These are phyloP conservation scores for Diaporthe vaccinii DNA, from an alignment of 2,329 filamentous ascomycete species.

Conservation along the genomic window DNA sequence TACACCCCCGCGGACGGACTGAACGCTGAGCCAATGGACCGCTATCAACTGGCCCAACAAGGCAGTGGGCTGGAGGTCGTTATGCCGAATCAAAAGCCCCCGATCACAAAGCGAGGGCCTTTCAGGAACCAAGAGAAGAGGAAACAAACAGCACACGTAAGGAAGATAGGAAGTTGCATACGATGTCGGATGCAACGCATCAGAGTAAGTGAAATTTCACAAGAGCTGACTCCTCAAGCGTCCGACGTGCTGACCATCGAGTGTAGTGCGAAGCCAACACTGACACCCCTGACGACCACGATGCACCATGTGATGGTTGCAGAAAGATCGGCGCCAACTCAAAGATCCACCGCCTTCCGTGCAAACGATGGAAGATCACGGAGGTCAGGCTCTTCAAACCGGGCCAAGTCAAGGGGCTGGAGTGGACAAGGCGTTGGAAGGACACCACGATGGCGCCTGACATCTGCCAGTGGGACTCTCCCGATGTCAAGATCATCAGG, in stretches of 20 bases:
- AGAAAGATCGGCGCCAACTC: conserved; percentile 60
- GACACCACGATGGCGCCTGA: conserved; percentile 65
- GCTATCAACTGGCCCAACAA: conserved; percentile 36
- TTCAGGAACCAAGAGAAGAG: conserved; percentile 67
- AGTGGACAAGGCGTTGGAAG: conserved; percentile 72
- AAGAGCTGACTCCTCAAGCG: not conserved
- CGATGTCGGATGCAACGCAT: conserved; percentile 74
- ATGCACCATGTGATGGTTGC: conserved; percentile 67
- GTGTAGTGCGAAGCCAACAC: conserved; percentile 67
- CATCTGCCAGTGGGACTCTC: conserved; percentile 68
- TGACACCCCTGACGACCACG: conserved; percentile 52
- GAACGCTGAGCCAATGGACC: conserved; percentile 27
- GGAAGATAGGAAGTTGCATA: conserved; percentile 71
- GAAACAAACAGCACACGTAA: conserved; percentile 68
- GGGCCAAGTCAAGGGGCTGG: conserved; percentile 68
- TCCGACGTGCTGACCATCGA: conserved; percentile 15
- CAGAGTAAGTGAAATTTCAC: conserved; percentile 58
- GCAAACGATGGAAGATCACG: conserved; percentile 72
- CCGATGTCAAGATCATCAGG: conserved; percentile 62
- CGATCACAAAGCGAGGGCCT: conserved; percentile 62
- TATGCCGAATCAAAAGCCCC: conserved; percentile 52
- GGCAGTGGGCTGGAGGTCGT: conserved; percentile 43
- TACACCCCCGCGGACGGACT: conserved; percentile 30
- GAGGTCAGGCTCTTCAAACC: conserved; percentile 71
- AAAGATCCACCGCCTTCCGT: conserved; percentile 68